A percentile compares a stretch with the other conserved stretches of the same genome.
Evolutionary conservation across 23 red algal genomes (phyloP).

Genomic region (Gracilaria vermiculophylla): DNA sequence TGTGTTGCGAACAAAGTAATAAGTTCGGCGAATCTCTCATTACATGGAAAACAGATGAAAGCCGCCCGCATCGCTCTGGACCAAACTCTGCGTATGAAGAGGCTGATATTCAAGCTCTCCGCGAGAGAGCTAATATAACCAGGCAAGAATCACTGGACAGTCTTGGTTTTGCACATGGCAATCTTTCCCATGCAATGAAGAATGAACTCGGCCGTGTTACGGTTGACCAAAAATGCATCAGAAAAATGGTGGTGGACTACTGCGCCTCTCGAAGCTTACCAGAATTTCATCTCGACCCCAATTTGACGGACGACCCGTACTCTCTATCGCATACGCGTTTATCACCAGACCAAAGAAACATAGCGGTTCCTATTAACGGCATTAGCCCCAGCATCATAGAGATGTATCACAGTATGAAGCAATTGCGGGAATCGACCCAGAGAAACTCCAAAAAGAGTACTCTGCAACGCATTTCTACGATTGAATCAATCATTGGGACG

Average conservation of each 20-base stretch:
- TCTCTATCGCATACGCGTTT: background rate
- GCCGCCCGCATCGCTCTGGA: background rate
- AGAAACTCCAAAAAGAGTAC: background rate
- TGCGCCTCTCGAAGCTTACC: conserved; percentile 29
- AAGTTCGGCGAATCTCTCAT: background rate
- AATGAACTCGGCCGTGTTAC: conserved; percentile 53
- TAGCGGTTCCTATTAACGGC: background rate
- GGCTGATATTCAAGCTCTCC: conserved; percentile 51
- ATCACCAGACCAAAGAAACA: background rate
- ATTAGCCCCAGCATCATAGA: background rate
- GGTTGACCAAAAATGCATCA: background rate
- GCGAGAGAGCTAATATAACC: conserved; percentile 45
- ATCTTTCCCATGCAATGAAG: conserved; percentile 20
- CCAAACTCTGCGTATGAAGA: background rate
- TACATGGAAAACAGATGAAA: conserved; percentile 39
- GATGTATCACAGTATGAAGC: conserved; percentile 3
- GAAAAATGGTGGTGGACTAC: conserved; percentile 47
- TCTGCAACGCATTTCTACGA: background rate
- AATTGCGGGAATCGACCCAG: background rate
- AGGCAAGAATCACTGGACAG: conserved; percentile 51
- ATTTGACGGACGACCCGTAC: background rate
- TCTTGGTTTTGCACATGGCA: conserved; percentile 36
- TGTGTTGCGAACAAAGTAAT: background rate
- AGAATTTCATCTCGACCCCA: background rate
- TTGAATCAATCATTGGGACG: background rate